Conservation (phyloP, 2,329 filamentous ascomycete genomes). For the Aspergillus ustus region DNA sequence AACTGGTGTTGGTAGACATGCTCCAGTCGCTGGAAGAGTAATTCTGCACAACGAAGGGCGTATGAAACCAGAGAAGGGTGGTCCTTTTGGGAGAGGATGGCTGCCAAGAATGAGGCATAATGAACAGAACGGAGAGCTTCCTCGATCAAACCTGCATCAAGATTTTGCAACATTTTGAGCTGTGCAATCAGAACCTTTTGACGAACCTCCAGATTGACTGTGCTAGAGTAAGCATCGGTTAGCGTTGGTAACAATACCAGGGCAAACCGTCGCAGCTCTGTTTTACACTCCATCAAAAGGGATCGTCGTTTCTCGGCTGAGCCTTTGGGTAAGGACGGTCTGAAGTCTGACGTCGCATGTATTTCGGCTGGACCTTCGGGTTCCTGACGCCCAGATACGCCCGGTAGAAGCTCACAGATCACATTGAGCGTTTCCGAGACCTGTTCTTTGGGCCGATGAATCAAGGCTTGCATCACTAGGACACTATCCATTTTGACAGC, state of each 20-base stretch:
- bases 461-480: constrained; percentile 97
- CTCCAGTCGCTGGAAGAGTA: constrained; percentile 82
- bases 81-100: constrained; percentile 94
- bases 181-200: constrained; percentile 96
- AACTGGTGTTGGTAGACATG: constrained; percentile 94
- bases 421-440: constrained; percentile 97
- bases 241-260: constrained; percentile 92
- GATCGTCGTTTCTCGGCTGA: constrained; percentile 78
- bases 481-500: constrained; percentile 84
- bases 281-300: constrained; percentile 78
- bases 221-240: constrained; percentile 96
- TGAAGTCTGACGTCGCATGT: constrained; percentile 44
- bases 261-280: constrained; percentile 87
- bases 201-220: constrained; percentile 90
- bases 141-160: constrained; percentile 82
- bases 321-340: constrained; percentile 52
- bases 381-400: constrained; percentile 63
- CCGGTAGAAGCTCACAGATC: constrained; percentile 90
- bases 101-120: constrained; percentile 93
- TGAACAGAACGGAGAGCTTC: constrained; percentile 86
- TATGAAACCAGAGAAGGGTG: constrained; percentile 84
- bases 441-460: constrained; percentile 92
- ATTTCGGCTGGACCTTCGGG: constrained; percentile 54
- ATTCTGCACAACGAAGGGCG: constrained; percentile 85
- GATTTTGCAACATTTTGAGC: constrained; percentile 94